phyloP scores from a whole-genome alignment of 2,329 filamentous ascomycete genomes.

The Fusarium mundagurra region DNA sequence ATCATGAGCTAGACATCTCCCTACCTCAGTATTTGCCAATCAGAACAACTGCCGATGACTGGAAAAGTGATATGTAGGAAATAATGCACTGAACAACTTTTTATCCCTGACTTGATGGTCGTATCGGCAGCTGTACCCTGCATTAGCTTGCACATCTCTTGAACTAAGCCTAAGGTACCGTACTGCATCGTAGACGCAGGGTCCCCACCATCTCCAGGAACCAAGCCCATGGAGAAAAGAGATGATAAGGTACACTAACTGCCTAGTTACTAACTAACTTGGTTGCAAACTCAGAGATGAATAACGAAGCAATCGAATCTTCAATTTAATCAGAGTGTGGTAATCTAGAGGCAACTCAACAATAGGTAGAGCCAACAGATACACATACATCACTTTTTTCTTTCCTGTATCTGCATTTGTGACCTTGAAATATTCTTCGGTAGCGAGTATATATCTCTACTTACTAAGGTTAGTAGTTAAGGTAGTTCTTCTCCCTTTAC shows the following conservation, averaged over 20 bases:
- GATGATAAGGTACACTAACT: neutral
- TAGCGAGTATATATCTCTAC: neutral
- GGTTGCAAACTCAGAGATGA: neutral
- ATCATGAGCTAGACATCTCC: slow-evolving; percentile 5
- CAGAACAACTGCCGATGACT: neutral
- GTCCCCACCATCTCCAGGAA: slow-evolving; percentile 3
- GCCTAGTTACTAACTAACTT: neutral
- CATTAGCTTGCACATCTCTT: slow-evolving; percentile 14
- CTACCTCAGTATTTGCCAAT: slow-evolving; percentile 6
- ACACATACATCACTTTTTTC: neutral
- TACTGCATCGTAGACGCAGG: slow-evolving; percentile 13
- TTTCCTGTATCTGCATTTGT: neutral
- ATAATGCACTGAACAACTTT: neutral
- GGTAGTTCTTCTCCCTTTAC: neutral
- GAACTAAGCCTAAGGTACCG: neutral
- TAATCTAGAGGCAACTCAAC: neutral
- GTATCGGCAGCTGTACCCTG: neutral
- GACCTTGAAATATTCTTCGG: too few species aligned
- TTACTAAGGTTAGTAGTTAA: too few species aligned
- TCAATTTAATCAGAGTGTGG: neutral
- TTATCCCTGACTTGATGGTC: slow-evolving; percentile 8
- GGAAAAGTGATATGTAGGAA: slow-evolving; percentile 1
- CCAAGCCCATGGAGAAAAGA: neutral
- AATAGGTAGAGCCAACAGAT: neutral
- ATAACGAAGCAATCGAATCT: neutral